These are phyloP conservation scores for Cryphonectria naterciae DNA, from an alignment of 2,329 filamentous ascomycete genomes.

Conservation along the genomic window DNA sequence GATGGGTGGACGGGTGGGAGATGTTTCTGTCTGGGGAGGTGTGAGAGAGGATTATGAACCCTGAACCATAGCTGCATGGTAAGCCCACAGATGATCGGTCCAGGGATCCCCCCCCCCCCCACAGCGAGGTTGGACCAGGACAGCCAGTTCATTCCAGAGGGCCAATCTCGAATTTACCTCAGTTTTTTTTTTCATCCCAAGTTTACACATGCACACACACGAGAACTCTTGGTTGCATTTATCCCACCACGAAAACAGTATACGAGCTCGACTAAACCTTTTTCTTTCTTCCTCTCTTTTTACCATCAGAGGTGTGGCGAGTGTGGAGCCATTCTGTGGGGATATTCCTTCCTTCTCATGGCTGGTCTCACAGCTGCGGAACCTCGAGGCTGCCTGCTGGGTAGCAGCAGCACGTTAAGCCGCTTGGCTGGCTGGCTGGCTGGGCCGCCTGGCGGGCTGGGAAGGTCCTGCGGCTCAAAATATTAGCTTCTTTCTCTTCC, in stretches of 20 bases:
- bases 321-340: neutral
- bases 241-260: neutral
- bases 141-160: neutral
- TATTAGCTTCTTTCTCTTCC: constrained; percentile 1
- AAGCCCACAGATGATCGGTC: neutral
- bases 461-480: constrained; percentile 11
- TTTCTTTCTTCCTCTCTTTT: neutral
- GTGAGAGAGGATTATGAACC: neutral
- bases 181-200: neutral
- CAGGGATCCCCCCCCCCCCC: constrained; percentile 1
- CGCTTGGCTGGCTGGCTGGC: too few relatives aligned
- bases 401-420: too few relatives aligned
- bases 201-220: neutral
- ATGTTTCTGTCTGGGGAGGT: neutral
- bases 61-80: neutral
- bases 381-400: neutral
- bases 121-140: neutral
- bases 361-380: neutral
- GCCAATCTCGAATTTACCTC: neutral
- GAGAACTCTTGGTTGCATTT: neutral
- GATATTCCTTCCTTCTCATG: neutral
- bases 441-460: neutral
- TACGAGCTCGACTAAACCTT: neutral
- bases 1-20: neutral
- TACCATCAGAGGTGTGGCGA: neutral